Base-by-base conservation (phyloP, 495 filamentous ascomycete genomes). In the Daldinia childiae region DNA sequence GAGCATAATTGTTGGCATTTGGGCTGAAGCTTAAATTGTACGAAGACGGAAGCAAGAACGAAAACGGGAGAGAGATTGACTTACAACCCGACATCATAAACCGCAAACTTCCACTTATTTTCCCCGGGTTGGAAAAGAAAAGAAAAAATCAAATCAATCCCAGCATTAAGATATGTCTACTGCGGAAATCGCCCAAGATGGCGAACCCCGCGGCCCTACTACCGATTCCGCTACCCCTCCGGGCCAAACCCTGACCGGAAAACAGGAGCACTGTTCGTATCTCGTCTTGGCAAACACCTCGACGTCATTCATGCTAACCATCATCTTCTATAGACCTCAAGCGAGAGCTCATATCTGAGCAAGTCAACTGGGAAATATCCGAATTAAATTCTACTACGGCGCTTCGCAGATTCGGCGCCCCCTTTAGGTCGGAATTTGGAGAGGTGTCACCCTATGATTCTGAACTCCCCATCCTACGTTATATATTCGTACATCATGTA, bases 401-500 rank as follows among this genome's bases (percentile, higher is more conserved):
- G 48, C 87, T 99, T 32, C 94, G 93, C 69, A 87, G 95, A 73
- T 99, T 99, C 79, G 95, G 95, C 58, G 95, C 95, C 5, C 95
- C 95, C 1, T 99, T 99, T 84, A 89, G 86, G 76, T 97, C 93
- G 6, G 92, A 96, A 24, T 91, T 90, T 69, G 95, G 95, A 43
- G 95, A 99, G 79, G 91, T 99, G 26, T 88, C 92, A 11, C 95
- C 95, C 6, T 87, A 97, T 17, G 96, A 99, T 77, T 97, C 93
- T 9, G 95, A 99, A 69, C 85, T 99, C 12, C 95, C 95, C 21
- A 92, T 98, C 58, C 84, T 99, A 63, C 88, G 95, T 66, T 98
- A 97, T 79, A 97, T 98, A 75, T 99, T 99, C 80, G 96, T 98
- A 48, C 92, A 98, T 76, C 94, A 98, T 88, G 89, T 99, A 66